These are phyloP conservation scores for Salisapilia sapeloensis DNA, from an alignment of 352 stramenopile species.

Conservation along the genomic window DNA sequence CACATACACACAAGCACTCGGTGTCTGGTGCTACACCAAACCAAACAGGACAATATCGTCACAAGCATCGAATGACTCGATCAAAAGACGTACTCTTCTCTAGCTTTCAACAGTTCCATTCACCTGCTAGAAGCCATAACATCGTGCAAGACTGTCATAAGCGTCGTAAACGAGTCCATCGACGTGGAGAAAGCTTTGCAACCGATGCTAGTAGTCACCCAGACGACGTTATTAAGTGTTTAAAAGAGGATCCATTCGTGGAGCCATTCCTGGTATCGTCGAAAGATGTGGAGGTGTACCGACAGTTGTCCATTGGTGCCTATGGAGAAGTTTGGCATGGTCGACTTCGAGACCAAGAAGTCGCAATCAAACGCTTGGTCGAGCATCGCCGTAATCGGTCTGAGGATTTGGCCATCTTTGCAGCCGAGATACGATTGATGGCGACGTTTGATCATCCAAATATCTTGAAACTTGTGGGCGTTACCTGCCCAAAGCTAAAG, in stretches of 20 bases:
- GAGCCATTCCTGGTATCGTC: conserved; percentile 14
- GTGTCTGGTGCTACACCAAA: no score
- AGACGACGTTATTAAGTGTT: no score
- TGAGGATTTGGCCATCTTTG: conserved; percentile 3
- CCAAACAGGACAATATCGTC: no score
- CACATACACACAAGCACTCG: no score
- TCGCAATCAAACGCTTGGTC: conserved; percentile 27
- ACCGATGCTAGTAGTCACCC: no score
- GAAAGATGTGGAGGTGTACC: conserved; percentile 12
- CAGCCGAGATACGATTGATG: conserved; percentile 20
- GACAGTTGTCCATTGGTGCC: conserved; percentile 17
- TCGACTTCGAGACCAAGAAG: conserved; percentile 10
- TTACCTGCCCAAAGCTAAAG: conserved; percentile 10
- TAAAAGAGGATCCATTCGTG: conserved; percentile 8
- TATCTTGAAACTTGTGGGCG: conserved; percentile 18
- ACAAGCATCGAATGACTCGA: no score
- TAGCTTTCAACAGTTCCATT: no score
- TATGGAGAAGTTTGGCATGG: conserved; percentile 35
- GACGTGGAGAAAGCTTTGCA: no score
- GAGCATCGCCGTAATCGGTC: not conserved
- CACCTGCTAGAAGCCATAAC: no score
- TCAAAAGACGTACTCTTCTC: no score
- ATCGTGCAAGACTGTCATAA: no score
- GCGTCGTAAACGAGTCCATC: no score
- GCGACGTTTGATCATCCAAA: conserved; percentile 15